Conservation (phyloP, 768 basidiomycete genomes). For the Baorangia bicolor region DNA sequence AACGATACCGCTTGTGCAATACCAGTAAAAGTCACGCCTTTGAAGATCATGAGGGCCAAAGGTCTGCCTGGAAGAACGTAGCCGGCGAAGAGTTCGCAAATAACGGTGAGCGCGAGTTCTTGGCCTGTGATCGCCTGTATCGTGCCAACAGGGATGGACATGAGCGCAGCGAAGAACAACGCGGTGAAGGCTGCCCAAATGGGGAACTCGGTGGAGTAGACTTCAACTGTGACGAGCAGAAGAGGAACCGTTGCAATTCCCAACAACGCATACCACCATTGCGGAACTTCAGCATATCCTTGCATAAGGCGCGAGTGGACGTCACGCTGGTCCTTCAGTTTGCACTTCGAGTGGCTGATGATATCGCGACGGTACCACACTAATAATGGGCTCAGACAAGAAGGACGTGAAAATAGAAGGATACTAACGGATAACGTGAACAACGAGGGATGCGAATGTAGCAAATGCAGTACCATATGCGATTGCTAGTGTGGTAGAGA, state of each 20-base stretch:
- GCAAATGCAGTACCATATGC: slow-evolving; percentile 79
- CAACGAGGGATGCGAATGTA: slow-evolving; percentile 65
- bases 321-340: slow-evolving; percentile 74
- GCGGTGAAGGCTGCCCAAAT: slow-evolving; percentile 71
- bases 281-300: slow-evolving; percentile 72
- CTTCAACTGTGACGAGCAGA: slow-evolving; percentile 66
- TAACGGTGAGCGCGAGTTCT: slow-evolving; percentile 60
- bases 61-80: slow-evolving; percentile 82
- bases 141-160: slow-evolving; percentile 73
- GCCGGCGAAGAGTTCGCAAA: slow-evolving; percentile 75
- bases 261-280: slow-evolving; percentile 69
- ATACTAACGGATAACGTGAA: slow-evolving; percentile 73
- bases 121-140: slow-evolving; percentile 90
- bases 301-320: slow-evolving; percentile 85
- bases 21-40: slow-evolving; percentile 58
- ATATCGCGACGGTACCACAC: slow-evolving; percentile 89
- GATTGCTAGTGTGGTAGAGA: slow-evolving; percentile 63
- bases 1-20: slow-evolving; percentile 65
- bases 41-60: slow-evolving; percentile 82
- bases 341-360: slow-evolving; percentile 62
- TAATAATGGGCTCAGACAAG: slow-evolving; percentile 24
- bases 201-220: slow-evolving; percentile 75
- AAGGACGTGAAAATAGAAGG: neutral
- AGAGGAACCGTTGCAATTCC: slow-evolving; percentile 56
- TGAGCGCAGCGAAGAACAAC: slow-evolving; percentile 46